A percentile compares a stretch with the other conserved stretches of the same genome.
Conservation (phyloP, 2,329 filamentous ascomycete genomes). For the Sporothrix inflata region DNA sequence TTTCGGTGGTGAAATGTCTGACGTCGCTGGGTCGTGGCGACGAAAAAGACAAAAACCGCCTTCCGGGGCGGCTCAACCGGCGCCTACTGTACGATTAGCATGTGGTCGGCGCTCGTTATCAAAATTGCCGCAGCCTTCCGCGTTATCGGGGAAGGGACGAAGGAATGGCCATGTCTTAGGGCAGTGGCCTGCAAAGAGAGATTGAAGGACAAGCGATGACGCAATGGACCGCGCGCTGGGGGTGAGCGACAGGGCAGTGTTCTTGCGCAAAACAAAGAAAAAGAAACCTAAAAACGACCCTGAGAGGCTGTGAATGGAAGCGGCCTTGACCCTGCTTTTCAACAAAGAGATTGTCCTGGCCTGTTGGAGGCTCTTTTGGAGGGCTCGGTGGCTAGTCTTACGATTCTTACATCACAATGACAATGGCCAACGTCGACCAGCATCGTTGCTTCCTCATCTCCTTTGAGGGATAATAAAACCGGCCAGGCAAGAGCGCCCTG, state of each 20-base stretch:
- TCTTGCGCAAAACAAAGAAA: conserved; percentile 11
- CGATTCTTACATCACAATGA: background rate
- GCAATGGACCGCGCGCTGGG: conserved; percentile 22
- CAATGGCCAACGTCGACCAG: background rate
- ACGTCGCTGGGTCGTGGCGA: background rate
- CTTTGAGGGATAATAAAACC: background rate
- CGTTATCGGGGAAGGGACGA: conserved; percentile 1
- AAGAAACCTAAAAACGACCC: background rate
- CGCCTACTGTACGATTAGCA: no score
- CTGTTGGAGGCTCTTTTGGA: background rate
- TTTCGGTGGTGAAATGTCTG: background rate
- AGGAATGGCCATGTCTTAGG: background rate
- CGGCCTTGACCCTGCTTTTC: background rate
- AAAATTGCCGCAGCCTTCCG: conserved; percentile 13
- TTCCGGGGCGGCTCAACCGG: conserved; percentile 1
- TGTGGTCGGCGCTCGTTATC: background rate
- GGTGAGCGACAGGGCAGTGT: conserved; percentile 13
- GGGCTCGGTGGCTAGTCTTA: background rate
- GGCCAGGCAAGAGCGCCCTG: background rate
- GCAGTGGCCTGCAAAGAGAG: background rate
- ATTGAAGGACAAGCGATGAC: conserved; percentile 23
- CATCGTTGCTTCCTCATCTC: background rate
- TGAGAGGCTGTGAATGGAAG: background rate
- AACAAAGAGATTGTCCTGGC: background rate
- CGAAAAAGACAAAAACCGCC: background rate